Base-by-base conservation (phyloP, 2,329 filamentous ascomycete genomes). In the Verticillium longisporum region DNA sequence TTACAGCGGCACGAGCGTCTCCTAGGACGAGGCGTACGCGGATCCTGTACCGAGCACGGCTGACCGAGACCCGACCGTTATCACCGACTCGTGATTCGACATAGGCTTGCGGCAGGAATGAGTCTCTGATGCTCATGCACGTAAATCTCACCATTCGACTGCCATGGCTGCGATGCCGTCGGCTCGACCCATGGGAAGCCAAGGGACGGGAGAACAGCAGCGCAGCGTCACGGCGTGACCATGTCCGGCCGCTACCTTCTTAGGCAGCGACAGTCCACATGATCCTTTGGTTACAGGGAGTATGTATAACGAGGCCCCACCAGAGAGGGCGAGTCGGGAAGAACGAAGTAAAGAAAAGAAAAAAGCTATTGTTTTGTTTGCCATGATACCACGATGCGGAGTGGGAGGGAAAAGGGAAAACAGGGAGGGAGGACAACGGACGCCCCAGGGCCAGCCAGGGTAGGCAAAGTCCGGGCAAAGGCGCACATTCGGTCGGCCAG, bases 1-100 rank as follows among this genome's bases (percentile, higher is more conserved):
- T 21, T 65, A 65, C 36, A 65, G 62, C 58, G 58, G 61, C 41
- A 58, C 56, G 32, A 61, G 60, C 33, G 54, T 59, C 32, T 59
- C 57, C 5, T 59, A 38, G 36, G 13, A 55, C n/a, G 54, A 26
- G 45, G 9, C 9, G 18, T 21, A 21, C 45, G 21, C 45, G 18
- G 26, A 5, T 31, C 26, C 26, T 31, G 18, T 21, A 53, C 45
- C 45, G 18, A 53, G 45, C 45, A 53, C 15, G 18, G 45, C 45
- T 53, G 10, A 18, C 45, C 26, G 5, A 31, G 26, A 31, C 26
- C 26, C 26, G 26, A 21, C 5, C 45, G 18, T 53, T n/a, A 18
- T 53, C 45, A 10, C 45, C 45, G 45, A 26, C 21, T 13, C 21
- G 9, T 18, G 45, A 26, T 21, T 18, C 45, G 10, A 53, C 21